Percentiles rank a stretch among this genome's conserved stretches.
Evolutionary conservation across 2,329 filamentous ascomycete species (phyloP).

Genomic region (Penicillium sp.): DNA sequence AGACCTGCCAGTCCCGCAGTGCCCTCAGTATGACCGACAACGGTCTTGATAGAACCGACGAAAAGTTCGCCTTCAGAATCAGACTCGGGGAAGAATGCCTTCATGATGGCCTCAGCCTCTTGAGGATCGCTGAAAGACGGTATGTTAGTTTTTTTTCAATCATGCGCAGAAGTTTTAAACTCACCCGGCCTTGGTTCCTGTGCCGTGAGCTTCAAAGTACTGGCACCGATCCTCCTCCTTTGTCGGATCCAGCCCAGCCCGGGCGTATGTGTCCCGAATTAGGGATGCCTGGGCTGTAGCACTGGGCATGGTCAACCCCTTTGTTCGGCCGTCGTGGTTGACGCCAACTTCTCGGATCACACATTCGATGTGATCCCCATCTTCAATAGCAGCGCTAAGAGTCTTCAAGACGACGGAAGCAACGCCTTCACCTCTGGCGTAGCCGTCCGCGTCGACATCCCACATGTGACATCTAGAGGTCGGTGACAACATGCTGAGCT

Average conservation of each 20-base stretch:
- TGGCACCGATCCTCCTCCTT: constrained; percentile 7
- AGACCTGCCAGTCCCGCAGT: constrained; percentile 12
- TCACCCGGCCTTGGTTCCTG: constrained; percentile 56
- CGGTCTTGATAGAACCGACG: constrained; percentile 40
- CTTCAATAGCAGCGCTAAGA: constrained; percentile 46
- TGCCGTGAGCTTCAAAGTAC: constrained; percentile 55
- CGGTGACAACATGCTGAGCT: constrained; percentile 45
- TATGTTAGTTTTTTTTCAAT: no score
- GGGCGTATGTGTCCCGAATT: constrained; percentile 36
- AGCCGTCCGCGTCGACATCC: constrained; percentile 47
- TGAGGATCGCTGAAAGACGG: no score
- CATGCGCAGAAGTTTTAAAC: no score
- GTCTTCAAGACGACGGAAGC: constrained; percentile 52
- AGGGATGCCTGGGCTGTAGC: constrained; percentile 35
- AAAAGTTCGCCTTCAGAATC: constrained; percentile 1
- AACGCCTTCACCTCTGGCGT: constrained; percentile 52
- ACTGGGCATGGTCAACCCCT: constrained; percentile 31
- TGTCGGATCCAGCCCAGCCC: constrained; percentile 34
- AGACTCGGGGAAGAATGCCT: constrained; percentile 29
- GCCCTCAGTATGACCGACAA: constrained; percentile 27
- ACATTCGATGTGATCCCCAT: constrained; percentile 44
- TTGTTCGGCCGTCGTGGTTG: constrained; percentile 33
- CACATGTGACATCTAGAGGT: constrained; percentile 50
- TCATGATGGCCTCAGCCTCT: constrained; percentile 52
- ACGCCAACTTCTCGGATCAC: constrained; percentile 30